Evolutionary conservation across 345 rosid genomes (phyloP).

Genomic region (Anacardium occidentale): DNA sequence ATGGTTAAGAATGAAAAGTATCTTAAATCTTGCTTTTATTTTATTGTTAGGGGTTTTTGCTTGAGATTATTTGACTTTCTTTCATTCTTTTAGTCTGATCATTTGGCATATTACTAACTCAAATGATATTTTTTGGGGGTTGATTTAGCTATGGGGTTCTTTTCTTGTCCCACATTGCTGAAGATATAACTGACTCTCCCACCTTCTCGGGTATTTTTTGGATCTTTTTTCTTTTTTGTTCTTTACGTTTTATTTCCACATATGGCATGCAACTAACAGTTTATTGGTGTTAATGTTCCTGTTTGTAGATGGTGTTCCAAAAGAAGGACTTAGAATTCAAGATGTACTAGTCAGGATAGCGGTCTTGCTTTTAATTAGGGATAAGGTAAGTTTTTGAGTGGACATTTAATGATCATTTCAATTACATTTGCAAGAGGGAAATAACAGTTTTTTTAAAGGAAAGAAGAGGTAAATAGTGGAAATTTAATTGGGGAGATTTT

Average conservation of each 20-base stretch:
- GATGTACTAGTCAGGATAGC: conserved; percentile 91
- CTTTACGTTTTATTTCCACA: background rate
- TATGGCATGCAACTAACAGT: conserved; percentile 13
- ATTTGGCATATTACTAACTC: conserved; percentile 13
- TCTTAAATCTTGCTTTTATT: background rate
- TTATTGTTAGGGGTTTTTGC: background rate
- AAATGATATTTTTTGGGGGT: background rate
- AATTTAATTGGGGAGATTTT: too few relatives aligned
- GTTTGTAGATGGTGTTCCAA: conserved; percentile 91
- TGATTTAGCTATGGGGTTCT: conserved; percentile 64
- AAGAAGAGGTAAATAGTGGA: too few relatives aligned
- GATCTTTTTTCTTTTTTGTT: conserved; percentile 11
- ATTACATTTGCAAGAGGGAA: too few relatives aligned
- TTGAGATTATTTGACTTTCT: background rate
- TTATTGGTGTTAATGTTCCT: conserved; percentile 21
- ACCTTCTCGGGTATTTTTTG: conserved; percentile 63
- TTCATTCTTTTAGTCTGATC: conserved; percentile 6
- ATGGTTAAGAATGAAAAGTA: background rate
- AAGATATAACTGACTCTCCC: conserved; percentile 62
- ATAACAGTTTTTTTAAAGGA: too few relatives aligned
- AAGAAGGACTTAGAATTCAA: conserved; percentile 92
- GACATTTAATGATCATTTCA: background rate
- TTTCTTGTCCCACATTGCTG: conserved; percentile 70
- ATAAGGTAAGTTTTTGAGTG: conserved; percentile 57
- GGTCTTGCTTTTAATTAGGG: conserved; percentile 56